phyloP scores from a whole-genome alignment of 2,329 filamentous ascomycete species.

The Leptographium wingfieldii region DNA sequence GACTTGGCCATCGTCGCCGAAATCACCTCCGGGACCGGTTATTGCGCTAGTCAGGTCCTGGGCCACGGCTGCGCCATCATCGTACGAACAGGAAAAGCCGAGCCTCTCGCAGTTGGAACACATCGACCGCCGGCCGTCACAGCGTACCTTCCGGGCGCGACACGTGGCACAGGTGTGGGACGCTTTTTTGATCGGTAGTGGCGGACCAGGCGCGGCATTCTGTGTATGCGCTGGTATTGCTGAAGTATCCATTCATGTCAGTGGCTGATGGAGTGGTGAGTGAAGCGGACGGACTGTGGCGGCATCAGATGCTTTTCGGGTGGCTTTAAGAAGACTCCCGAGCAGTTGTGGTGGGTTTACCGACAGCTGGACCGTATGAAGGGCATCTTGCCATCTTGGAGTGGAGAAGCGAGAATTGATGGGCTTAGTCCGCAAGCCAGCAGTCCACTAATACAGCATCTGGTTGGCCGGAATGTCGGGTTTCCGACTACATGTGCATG shows the following conservation, averaged over 20 bases:
- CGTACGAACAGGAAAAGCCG: constrained; percentile 44
- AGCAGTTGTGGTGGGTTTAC: neutral
- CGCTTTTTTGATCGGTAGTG: constrained; percentile 21
- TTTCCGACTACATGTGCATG: neutral
- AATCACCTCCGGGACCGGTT: neutral
- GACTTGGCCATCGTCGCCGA: constrained; percentile 21
- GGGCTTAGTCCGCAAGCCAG: neutral
- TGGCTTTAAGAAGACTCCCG: too few species aligned
- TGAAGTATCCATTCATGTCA: neutral
- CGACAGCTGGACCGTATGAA: neutral
- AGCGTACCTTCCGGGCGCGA: constrained; percentile 44
- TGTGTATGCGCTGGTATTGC: neutral
- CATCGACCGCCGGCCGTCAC: constrained; percentile 38
- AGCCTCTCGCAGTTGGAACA: constrained; percentile 48
- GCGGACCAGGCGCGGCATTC: neutral
- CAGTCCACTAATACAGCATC: neutral
- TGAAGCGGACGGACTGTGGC: neutral
- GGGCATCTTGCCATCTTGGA: neutral
- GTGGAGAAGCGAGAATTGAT: neutral
- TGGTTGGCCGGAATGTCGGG: neutral
- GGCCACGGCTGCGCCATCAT: constrained; percentile 24
- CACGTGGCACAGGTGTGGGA: constrained; percentile 41
- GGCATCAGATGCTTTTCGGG: neutral
- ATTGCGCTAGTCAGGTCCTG: constrained; percentile 14
- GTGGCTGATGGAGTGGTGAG: neutral